Evolutionary conservation across 2,329 filamentous ascomycete species (phyloP).

Genomic region (Apiospora saccharicola): DNA sequence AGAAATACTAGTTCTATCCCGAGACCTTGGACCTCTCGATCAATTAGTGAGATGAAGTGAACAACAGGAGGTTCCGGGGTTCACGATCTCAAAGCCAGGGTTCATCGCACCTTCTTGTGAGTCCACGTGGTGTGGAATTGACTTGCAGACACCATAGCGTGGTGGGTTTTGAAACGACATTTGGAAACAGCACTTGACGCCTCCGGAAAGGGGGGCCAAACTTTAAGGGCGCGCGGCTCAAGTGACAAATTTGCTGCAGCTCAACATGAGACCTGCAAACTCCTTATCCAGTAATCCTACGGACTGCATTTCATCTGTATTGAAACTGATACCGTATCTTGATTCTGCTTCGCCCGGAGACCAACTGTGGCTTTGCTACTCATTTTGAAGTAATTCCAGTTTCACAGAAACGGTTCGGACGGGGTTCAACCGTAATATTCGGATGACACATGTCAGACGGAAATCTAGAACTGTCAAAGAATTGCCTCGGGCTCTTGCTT

Average conservation of each 20-base stretch:
- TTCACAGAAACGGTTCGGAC: neutral
- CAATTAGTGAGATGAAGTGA: too few relatives aligned
- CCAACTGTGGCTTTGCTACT: neutral
- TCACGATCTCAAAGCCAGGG: neutral
- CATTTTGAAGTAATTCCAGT: neutral
- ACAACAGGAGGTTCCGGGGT: neutral
- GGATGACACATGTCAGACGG: neutral
- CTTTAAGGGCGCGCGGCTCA: neutral
- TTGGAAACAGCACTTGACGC: neutral
- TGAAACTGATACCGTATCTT: too few relatives aligned
- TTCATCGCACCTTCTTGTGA: neutral
- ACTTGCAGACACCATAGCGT: neutral
- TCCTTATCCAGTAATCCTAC: neutral
- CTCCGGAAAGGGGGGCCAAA: neutral
- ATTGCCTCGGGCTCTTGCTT: too few relatives aligned
- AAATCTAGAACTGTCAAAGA: neutral
- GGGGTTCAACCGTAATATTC: neutral
- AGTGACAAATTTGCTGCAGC: neutral
- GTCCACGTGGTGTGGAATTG: neutral
- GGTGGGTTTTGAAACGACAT: neutral
- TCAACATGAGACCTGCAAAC: neutral
- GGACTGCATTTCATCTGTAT: neutral
- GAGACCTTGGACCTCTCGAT: neutral
- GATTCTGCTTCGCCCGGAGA: neutral
- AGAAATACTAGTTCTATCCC: neutral